phyloP scores from a whole-genome alignment of 345 rosid species.

The Carallia pectinifolia region DNA sequence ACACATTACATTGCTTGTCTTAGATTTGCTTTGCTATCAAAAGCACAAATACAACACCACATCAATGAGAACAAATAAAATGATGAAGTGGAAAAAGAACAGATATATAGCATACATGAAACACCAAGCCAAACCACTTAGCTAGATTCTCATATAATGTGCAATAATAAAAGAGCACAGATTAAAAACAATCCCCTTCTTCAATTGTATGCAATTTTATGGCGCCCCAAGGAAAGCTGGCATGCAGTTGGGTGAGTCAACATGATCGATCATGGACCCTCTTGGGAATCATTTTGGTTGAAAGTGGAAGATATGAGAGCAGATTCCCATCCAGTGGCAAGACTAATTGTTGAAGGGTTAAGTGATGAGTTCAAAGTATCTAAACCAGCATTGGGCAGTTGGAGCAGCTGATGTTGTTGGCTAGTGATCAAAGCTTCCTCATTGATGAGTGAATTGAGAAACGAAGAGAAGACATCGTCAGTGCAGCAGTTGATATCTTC shows the following conservation, averaged over 20 bases:
- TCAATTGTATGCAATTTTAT: neutral
- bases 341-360: neutral
- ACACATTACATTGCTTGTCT: neutral
- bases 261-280: neutral
- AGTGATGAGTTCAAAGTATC: constrained; percentile 5
- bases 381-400: neutral
- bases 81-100: neutral
- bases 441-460: constrained; percentile 28
- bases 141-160: too few relatives aligned
- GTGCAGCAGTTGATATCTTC: constrained; percentile 23
- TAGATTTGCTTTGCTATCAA: neutral
- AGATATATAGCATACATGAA: neutral
- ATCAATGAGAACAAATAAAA: neutral
- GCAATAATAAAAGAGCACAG: neutral
- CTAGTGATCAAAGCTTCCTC: constrained; percentile 16
- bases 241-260: neutral
- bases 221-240: too few relatives aligned
- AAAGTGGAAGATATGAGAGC: constrained; percentile 6
- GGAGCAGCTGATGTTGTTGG: constrained; percentile 8
- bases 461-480: constrained; percentile 26
- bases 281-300: neutral
- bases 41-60: neutral
- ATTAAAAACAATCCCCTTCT: too few relatives aligned
- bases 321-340: constrained; percentile 20
- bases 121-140: neutral